These are phyloP conservation scores for Fusarium domesticum DNA, from an alignment of 2,329 filamentous ascomycete species.

Conservation along the genomic window DNA sequence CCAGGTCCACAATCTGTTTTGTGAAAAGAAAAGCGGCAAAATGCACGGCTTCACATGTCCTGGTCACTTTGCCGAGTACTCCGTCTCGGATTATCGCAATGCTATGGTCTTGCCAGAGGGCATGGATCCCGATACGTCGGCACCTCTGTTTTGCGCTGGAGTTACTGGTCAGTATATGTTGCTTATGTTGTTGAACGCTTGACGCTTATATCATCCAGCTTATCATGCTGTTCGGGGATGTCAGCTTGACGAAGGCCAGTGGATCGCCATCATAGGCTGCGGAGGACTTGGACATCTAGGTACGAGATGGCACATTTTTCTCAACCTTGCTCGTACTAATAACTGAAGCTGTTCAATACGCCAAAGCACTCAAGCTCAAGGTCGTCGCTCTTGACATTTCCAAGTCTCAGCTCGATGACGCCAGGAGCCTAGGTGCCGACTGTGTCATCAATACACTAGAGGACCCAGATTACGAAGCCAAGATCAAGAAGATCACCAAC, in stretches of 20 bases:
- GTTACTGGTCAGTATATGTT: slow-evolving; percentile 5
- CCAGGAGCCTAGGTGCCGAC: slow-evolving; percentile 9
- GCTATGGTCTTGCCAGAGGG: slow-evolving; percentile 24
- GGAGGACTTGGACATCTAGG: slow-evolving; percentile 26
- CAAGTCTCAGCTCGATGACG: slow-evolving; percentile 14
- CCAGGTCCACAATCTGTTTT: slow-evolving; percentile 10
- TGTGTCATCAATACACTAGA: slow-evolving; percentile 9
- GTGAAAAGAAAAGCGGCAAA: slow-evolving; percentile 18
- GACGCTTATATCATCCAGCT: no score
- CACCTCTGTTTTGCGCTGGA: slow-evolving; percentile 28
- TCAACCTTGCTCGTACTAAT: no score
- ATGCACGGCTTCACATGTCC: slow-evolving; percentile 23
- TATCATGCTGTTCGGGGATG: slow-evolving; percentile 16
- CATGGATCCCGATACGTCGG: slow-evolving; percentile 14
- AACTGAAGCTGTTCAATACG: slow-evolving; percentile 12
- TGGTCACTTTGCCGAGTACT: slow-evolving; percentile 27
- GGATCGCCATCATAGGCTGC: slow-evolving; percentile 24
- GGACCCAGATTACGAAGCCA: neutral
- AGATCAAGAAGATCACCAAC: neutral
- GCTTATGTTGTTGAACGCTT: no score
- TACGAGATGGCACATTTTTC: no score
- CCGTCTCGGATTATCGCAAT: slow-evolving; percentile 20
- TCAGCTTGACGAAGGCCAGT: slow-evolving; percentile 15
- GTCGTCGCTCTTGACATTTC: slow-evolving; percentile 22
- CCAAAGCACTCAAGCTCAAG: slow-evolving; percentile 19